A percentile compares a stretch with the other conserved stretches of the same genome.
Evolutionary conservation across 2,329 filamentous ascomycete genomes (phyloP).

Genomic region (Paracoccidioides lutzii): DNA sequence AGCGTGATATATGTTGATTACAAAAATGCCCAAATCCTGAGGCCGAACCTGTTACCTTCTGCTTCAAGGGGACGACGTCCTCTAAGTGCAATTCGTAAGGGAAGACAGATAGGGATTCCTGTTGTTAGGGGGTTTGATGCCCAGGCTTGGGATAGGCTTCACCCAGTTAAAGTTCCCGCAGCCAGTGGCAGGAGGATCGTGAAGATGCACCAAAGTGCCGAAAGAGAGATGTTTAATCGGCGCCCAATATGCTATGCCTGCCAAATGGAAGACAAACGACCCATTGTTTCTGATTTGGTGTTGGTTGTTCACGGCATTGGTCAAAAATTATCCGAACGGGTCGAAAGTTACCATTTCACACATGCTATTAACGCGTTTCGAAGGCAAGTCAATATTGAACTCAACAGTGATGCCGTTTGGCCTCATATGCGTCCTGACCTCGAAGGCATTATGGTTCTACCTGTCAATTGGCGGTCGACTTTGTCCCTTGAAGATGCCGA

Average conservation of each 20-base stretch:
- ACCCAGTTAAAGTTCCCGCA: slow-evolving; percentile 40
- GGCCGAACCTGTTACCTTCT: slow-evolving; percentile 73
- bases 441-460: slow-evolving; percentile 85
- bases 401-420: slow-evolving; percentile 61
- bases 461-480: slow-evolving; percentile 85
- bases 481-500: slow-evolving; percentile 76
- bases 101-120: slow-evolving; percentile 65
- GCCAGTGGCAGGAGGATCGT: slow-evolving; percentile 32
- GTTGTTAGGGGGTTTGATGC: slow-evolving; percentile 85
- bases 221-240: slow-evolving; percentile 13
- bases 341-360: slow-evolving; percentile 95
- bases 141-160: slow-evolving; percentile 58
- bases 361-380: slow-evolving; percentile 89
- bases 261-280: slow-evolving; percentile 48
- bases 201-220: slow-evolving; percentile 26
- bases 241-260: slow-evolving; percentile 41
- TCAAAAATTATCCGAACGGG: slow-evolving; percentile 85
- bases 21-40: slow-evolving; percentile 67
- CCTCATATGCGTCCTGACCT: slow-evolving; percentile 61
- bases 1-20: slow-evolving; percentile 79
- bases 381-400: slow-evolving; percentile 71
- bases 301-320: slow-evolving; percentile 92
- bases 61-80: slow-evolving; percentile 72
- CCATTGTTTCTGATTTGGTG: slow-evolving; percentile 72
- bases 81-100: slow-evolving; percentile 71